Evolutionary conservation across 2,329 filamentous ascomycete species (phyloP), one percentile per base, ranked within the genome.

Genomic region (Cercospora janseana): DNA sequence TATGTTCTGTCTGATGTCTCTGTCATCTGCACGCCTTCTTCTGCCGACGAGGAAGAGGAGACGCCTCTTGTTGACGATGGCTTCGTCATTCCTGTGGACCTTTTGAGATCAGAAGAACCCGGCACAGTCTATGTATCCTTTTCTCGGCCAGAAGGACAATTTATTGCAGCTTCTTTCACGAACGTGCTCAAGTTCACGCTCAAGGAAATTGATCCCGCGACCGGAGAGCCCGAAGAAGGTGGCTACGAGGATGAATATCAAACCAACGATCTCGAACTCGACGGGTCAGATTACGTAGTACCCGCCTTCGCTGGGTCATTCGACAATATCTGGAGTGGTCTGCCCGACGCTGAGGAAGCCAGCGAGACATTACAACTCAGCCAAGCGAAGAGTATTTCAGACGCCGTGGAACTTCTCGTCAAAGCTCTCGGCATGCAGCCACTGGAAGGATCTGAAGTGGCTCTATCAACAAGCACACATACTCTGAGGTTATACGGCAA

Each of bases 231-330:
- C 0, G 93, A 98, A 70, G 90, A 95, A 12, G 79, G 75, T 38
- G 93, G 93, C 37, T 97, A 97, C 69, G 92, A 97, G 46, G 93
- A 98, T 65, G 93, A 98, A 73, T 98, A 98, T 67, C 88, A 96
- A 73, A 87, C 97, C 53, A 89, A 93, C 55, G 90, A 96, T 67
- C 83, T 97, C 54, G 91, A 96, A 55, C 81, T 98, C 54, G 80
- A 83, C 13, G 93, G 92, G 51, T 90, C 89, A 60, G 93, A 98
- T 70, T 98, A 96, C 71, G 83, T 98, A 55, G 80, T 95, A 40
- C 93, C 93, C 15, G 86, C 89, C 2, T 98, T 95, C 70, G 91
- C 91, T 13, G 87, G 91, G 68, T 95, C 89, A 77, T 98, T 97
- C 69, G 89, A 88, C 67, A 89, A 95, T 64, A 81, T 97, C 40